Evolutionary conservation across 2,329 filamentous ascomycete species (phyloP).

Genomic region (Polytolypa hystricis): DNA sequence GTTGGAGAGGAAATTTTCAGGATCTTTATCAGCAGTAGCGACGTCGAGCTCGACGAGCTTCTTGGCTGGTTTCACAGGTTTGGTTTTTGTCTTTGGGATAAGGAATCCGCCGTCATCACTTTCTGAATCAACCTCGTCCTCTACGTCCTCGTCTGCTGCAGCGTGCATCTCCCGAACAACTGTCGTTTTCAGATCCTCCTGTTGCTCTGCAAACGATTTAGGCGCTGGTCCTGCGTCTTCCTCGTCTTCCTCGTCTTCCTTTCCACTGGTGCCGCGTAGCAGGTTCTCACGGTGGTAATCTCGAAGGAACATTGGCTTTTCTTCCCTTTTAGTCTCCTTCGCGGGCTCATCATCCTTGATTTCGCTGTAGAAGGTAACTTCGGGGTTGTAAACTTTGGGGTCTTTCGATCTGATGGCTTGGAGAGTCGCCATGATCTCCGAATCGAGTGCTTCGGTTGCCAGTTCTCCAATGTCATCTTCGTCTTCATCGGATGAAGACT

Average conservation of each 20-base stretch:
- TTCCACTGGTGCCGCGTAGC: conserved; percentile 61
- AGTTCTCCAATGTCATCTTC: conserved; percentile 88
- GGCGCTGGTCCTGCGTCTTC: conserved; percentile 36
- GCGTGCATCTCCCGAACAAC: conserved; percentile 74
- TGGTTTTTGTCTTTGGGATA: conserved; percentile 52
- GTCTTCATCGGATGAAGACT: conserved; percentile 58
- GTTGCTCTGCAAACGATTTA: conserved; percentile 76
- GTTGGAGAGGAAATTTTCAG: conserved; percentile 86
- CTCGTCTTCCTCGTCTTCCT: conserved; percentile 47
- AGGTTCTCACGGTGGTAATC: conserved; percentile 91
- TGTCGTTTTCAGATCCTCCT: conserved; percentile 66
- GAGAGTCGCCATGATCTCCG: conserved; percentile 76
- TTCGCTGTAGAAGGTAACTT: conserved; percentile 64
- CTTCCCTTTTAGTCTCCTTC: conserved; percentile 44
- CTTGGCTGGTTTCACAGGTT: conserved; percentile 20
- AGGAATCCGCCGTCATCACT: conserved; percentile 60
- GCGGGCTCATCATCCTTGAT: conserved; percentile 43
- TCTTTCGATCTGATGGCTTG: conserved; percentile 84
- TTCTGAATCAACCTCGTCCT: conserved; percentile 39
- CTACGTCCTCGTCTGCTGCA: conserved; percentile 35
- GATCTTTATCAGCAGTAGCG: conserved; percentile 70
- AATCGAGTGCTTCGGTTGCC: conserved; percentile 73
- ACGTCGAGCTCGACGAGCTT: conserved; percentile 54
- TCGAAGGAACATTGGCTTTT: conserved; percentile 73
- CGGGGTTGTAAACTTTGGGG: conserved; percentile 75